Conservation (phyloP, 2,329 filamentous ascomycete genomes). For the Capronia epimyces region DNA sequence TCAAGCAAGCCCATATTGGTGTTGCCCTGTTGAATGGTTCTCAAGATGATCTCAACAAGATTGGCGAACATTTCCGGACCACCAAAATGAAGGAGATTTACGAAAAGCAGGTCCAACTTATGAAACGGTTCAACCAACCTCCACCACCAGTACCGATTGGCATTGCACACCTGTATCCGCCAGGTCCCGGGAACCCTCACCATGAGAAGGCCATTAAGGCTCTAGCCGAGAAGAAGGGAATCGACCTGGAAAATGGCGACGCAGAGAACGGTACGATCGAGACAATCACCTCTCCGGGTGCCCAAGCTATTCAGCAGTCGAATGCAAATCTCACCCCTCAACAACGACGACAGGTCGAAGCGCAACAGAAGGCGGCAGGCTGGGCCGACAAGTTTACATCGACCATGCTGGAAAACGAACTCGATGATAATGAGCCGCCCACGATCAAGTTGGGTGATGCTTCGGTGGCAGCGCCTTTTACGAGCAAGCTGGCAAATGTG, state of each 20-base stretch:
- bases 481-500: slow-evolving; percentile 93
- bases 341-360: slow-evolving; percentile 51
- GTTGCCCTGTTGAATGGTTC: slow-evolving; percentile 94
- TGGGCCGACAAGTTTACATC: slow-evolving; percentile 82
- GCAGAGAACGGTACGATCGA: slow-evolving; percentile 49
- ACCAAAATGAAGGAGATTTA: slow-evolving; percentile 99
- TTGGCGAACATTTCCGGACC: slow-evolving; percentile 87
- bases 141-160: slow-evolving; percentile 82
- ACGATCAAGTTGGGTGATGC: slow-evolving; percentile 96
- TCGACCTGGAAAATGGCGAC: slow-evolving; percentile 44
- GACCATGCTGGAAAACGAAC: slow-evolving; percentile 82
- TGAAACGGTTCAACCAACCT: slow-evolving; percentile 93
- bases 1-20: slow-evolving; percentile 97
- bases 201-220: slow-evolving; percentile 86
- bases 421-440: slow-evolving; percentile 85
- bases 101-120: slow-evolving; percentile 87
- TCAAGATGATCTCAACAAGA: slow-evolving; percentile 81
- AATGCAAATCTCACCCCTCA: slow-evolving; percentile 46
- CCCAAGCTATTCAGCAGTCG: slow-evolving; percentile 54
- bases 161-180: slow-evolving; percentile 91
- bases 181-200: slow-evolving; percentile 85
- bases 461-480: slow-evolving; percentile 94
- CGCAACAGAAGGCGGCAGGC: slow-evolving; percentile 64
- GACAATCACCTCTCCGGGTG: slow-evolving; percentile 62
- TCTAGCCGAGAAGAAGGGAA: slow-evolving; percentile 72